Percentiles rank a stretch among this genome's conserved stretches.
Conservation (phyloP, 2,329 filamentous ascomycete species). For the Cladorrhinum sp. region DNA sequence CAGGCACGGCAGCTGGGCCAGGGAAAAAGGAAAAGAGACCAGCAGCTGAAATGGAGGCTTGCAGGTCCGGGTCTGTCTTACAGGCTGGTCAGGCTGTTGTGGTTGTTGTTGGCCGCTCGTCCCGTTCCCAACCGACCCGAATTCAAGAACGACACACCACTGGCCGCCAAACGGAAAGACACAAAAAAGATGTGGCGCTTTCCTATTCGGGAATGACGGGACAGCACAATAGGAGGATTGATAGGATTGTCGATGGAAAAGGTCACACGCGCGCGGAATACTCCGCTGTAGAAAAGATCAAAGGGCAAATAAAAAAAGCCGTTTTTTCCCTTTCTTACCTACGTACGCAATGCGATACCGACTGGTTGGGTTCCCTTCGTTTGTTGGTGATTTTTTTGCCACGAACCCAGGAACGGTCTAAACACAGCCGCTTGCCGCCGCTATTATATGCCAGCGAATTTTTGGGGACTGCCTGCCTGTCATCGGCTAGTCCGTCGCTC, state of each 20-base stretch:
- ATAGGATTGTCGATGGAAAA: too few relatives aligned
- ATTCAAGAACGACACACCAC: too few relatives aligned
- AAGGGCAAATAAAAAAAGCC: background rate
- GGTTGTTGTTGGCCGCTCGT: too few relatives aligned
- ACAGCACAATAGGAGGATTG: background rate
- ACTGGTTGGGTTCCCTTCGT: background rate
- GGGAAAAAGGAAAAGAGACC: background rate
- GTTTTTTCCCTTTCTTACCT: too few relatives aligned
- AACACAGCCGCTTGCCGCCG: background rate
- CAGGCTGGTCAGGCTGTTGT: too few relatives aligned
- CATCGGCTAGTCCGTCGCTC: background rate
- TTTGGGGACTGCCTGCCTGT: background rate
- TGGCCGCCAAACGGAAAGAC: background rate
- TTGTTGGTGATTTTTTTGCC: background rate
- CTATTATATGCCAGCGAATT: background rate
- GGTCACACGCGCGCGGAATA: background rate
- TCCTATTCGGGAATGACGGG: conserved; percentile 2
- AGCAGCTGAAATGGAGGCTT: too few relatives aligned
- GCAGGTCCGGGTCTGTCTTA: too few relatives aligned
- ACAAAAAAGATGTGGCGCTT: conserved; percentile 2
- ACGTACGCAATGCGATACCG: background rate
- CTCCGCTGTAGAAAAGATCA: background rate
- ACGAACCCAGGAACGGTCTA: background rate
- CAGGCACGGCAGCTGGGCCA: too few relatives aligned
- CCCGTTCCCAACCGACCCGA: background rate